Percentiles rank a stretch among this genome's conserved stretches.
Conservation (phyloP, 192 early-diverging fungal genomes). For the Podila epigama region DNA sequence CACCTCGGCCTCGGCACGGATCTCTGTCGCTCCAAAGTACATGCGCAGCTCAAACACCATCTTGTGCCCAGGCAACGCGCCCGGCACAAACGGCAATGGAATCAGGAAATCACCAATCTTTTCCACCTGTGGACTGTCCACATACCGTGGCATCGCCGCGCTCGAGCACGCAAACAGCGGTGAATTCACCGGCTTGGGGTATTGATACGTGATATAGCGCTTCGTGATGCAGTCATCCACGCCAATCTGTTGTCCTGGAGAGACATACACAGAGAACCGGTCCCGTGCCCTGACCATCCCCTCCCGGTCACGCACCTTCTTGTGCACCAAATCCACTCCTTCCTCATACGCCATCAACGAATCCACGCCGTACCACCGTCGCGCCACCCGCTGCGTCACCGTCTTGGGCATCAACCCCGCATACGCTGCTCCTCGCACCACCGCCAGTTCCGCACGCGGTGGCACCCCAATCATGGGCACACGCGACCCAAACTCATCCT, state of each 20-base stretch:
- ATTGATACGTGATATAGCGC: constrained; percentile 45
- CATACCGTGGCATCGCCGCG: constrained; percentile 31
- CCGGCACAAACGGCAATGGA: constrained; percentile 42
- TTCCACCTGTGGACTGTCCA: constrained; percentile 36
- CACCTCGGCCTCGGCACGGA: constrained; percentile 59
- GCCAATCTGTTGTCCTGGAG: constrained; percentile 52
- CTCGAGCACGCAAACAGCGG: constrained; percentile 40
- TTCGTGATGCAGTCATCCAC: constrained; percentile 46
- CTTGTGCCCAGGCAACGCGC: constrained; percentile 33
- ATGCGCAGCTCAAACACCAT: constrained; percentile 48
- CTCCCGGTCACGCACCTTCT: constrained; percentile 49
- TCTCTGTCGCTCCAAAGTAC: constrained; percentile 61
- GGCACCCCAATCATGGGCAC: constrained; percentile 60
- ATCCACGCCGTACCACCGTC: constrained; percentile 62
- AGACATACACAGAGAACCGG: constrained; percentile 57
- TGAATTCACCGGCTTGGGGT: constrained; percentile 46
- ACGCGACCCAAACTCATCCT: constrained; percentile 52
- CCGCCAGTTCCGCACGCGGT: constrained; percentile 59
- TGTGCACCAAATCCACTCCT: constrained; percentile 46
- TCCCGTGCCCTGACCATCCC: constrained; percentile 51
- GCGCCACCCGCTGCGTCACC: constrained; percentile 55
- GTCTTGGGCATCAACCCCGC: constrained; percentile 59
- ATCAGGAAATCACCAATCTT: constrained; percentile 49
- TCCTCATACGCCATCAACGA: constrained; percentile 56
- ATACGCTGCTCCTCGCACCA: constrained; percentile 61